Conservation (phyloP, 208 protist genomes). For the Trypanosoma cruzi region DNA sequence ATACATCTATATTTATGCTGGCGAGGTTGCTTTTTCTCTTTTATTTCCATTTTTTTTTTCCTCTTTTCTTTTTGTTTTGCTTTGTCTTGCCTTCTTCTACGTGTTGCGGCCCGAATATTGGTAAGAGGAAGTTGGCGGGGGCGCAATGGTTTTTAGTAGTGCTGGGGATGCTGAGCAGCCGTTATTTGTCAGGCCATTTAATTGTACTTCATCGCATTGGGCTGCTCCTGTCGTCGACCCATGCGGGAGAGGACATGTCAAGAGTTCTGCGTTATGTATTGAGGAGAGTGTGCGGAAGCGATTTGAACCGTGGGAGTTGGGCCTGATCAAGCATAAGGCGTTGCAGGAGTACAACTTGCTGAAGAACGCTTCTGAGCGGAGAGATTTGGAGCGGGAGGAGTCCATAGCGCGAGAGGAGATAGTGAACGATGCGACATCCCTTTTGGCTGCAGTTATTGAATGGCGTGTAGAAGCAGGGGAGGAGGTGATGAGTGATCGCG, state of each 20-base stretch:
- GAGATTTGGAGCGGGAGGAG: slow-evolving; percentile 34
- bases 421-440: slow-evolving; percentile 11
- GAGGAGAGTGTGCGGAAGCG: not conserved
- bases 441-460: slow-evolving; percentile 24
- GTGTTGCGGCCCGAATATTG: not conserved
- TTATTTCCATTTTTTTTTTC: slow-evolving; percentile 5
- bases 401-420: slow-evolving; percentile 28
- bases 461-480: slow-evolving; percentile 8
- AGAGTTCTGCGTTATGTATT: slow-evolving; percentile 6
- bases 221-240: not conserved
- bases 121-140: not conserved
- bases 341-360: slow-evolving; percentile 29
- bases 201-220: not conserved
- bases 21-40: slow-evolving; percentile 12
- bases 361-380: slow-evolving; percentile 17
- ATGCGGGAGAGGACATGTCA: not conserved
- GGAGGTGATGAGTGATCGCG: not conserved
- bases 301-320: slow-evolving; percentile 27
- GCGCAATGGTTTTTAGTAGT: slow-evolving; percentile 4
- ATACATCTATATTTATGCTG: slow-evolving; percentile 24
- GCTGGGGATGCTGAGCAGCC: not conserved
- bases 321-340: slow-evolving; percentile 22
- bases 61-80: not conserved
- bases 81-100: not conserved
- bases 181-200: not conserved